phyloP scores from a whole-genome alignment of 495 filamentous ascomycete genomes.

The Penicillium crystallinum region DNA sequence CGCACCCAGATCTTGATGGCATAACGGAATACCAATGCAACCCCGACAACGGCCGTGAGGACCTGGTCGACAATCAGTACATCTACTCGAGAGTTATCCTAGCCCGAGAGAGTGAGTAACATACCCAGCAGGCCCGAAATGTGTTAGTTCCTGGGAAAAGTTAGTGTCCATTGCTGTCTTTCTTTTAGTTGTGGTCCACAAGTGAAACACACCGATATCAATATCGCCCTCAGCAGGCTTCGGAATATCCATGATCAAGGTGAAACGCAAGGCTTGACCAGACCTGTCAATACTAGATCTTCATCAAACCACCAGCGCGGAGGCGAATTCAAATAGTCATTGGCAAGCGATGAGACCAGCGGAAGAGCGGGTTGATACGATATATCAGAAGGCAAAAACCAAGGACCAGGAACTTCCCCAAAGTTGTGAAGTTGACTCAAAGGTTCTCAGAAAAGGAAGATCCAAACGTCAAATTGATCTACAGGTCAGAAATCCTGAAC shows the following conservation, averaged over 20 bases:
- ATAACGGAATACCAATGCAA: slow-evolving; percentile 30
- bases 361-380: neutral
- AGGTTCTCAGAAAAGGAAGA: neutral
- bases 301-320: neutral
- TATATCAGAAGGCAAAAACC: neutral
- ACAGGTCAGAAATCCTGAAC: slow-evolving; percentile 19
- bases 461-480: neutral
- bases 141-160: slow-evolving; percentile 18
- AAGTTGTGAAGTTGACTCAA: neutral
- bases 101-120: neutral
- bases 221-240: slow-evolving; percentile 26
- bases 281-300: neutral
- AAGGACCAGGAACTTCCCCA: neutral
- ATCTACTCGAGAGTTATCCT: neutral
- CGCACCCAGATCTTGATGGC: slow-evolving; percentile 32
- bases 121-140: slow-evolving; percentile 30
- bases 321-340: slow-evolving; percentile 12
- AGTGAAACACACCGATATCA: slow-evolving; percentile 22
- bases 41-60: slow-evolving; percentile 26
- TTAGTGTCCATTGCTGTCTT: slow-evolving; percentile 1
- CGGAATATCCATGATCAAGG: slow-evolving; percentile 25
- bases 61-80: slow-evolving; percentile 14
- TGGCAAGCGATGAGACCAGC: neutral
- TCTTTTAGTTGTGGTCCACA: neutral
- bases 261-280: neutral